Evolutionary conservation across 2,329 filamentous ascomycete genomes (phyloP), one percentile per base, ranked within the genome.

Genomic region (Colletotrichum liriopes): DNA sequence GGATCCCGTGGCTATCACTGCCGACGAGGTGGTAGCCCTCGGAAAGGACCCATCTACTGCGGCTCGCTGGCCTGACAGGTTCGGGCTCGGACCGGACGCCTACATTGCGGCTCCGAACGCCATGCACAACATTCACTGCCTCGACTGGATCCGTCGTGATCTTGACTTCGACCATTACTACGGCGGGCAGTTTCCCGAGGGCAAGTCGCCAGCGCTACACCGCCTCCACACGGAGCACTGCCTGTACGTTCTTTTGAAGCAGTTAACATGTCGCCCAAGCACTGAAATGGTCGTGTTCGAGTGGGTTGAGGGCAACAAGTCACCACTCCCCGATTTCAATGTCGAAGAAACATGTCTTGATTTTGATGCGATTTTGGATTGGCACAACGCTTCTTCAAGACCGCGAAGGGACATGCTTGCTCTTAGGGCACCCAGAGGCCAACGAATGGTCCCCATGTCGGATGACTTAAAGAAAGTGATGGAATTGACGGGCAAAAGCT

Each of bases 381-480:
- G 49, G 49, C 49, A 52, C 49, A 52, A 12, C 26, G 11, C 49
- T 29, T 52, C 49, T 14, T 52, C 49, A 52, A 52, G 49, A 29
- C 49, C 49, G 49, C 49, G 49, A 5, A 52, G 18, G 14, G 49
- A 52, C 49, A 52, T 52, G 23, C 49, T 52, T 8, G 11, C n/a
- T 52, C 49, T 52, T 5, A 52, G 26, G 49, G 49, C 49, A n/a
- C 49, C 49, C 8, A n/a, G 29, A n/a, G 49, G 49, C 26, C 49
- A 52, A n/a, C 5, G 6, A 26, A 26, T 1, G 16, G n/a, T 52
- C 23, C 49, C 49, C 6, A 14, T 52, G 23, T 7, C 49, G 49
- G 26, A 52, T 29, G 49, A 52, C 29, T 29, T 52, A 11, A 52
- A 52, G 23, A 29, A 29, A 7, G 49, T 52, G 5, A 52, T 52